phyloP scores from a whole-genome alignment of 2,329 filamentous ascomycete species.

The Claviceps spartinae region DNA sequence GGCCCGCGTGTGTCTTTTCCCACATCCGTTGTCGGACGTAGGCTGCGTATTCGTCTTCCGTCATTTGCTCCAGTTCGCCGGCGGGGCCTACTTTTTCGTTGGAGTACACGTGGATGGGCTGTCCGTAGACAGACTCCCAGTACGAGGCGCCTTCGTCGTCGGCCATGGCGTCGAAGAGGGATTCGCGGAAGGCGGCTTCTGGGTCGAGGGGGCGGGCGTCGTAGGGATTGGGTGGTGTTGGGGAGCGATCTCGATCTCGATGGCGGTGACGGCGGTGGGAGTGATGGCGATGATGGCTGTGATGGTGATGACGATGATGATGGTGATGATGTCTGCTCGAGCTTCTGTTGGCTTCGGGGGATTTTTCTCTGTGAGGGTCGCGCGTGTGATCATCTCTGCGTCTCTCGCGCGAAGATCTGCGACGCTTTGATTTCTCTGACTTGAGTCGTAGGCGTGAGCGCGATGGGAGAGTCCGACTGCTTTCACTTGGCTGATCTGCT shows the following conservation, averaged over 20 bases:
- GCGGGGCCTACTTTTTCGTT: constrained; percentile 29
- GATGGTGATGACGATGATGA: constrained; percentile 12
- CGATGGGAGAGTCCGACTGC: neutral
- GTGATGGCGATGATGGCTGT: constrained; percentile 13
- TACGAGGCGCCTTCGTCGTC: constrained; percentile 93
- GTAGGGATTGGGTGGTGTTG: constrained; percentile 33
- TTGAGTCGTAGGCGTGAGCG: constrained; percentile 5
- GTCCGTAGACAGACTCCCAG: constrained; percentile 94
- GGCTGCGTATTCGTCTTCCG: constrained; percentile 78
- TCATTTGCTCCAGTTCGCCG: constrained; percentile 67
- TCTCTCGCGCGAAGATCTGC: neutral
- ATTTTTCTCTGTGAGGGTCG: constrained; percentile 10
- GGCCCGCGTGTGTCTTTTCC: constrained; percentile 80
- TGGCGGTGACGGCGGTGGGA: constrained; percentile 16
- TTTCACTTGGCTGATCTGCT: neutral
- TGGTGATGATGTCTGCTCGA: constrained; percentile 14
- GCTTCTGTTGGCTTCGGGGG: constrained; percentile 7
- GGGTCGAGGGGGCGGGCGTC: constrained; percentile 42
- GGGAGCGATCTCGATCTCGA: constrained; percentile 28
- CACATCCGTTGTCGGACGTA: constrained; percentile 87
- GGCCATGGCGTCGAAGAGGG: constrained; percentile 89
- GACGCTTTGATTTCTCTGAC: constrained; percentile 2
- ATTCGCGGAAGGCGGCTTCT: constrained; percentile 74
- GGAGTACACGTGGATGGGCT: constrained; percentile 75
- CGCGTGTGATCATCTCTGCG: neutral